Evolutionary conservation across 768 basidiomycete genomes (phyloP).

Genomic region (Lactarius tabidus): DNA sequence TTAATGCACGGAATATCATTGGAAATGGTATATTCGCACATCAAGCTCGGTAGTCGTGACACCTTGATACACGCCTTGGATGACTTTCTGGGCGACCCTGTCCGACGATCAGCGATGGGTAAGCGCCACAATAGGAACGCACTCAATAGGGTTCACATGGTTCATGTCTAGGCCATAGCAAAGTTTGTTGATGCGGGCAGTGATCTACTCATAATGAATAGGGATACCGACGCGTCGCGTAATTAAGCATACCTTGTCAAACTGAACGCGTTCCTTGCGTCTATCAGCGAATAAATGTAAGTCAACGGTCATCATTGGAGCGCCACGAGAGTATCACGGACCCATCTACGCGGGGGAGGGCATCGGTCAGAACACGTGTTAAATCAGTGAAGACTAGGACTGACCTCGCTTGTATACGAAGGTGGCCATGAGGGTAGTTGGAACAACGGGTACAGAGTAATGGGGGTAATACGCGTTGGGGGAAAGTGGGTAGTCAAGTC

Average conservation of each 20-base stretch:
- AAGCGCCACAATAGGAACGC: constrained; percentile 29
- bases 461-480: neutral
- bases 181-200: constrained; percentile 80
- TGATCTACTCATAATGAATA: constrained; percentile 52
- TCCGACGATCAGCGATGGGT: neutral
- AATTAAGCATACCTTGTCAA: constrained; percentile 71
- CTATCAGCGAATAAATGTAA: constrained; percentile 35
- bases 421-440: constrained; percentile 30
- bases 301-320: constrained; percentile 14
- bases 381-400: constrained; percentile 24
- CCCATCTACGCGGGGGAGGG: constrained; percentile 41
- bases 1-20: neutral
- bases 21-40: constrained; percentile 43
- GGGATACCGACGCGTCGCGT: constrained; percentile 7
- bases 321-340: constrained; percentile 37
- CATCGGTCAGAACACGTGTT: constrained; percentile 15
- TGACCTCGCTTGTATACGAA: constrained; percentile 58
- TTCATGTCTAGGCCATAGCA: constrained; percentile 94
- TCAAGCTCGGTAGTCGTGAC: constrained; percentile 98
- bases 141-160: constrained; percentile 93
- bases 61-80: constrained; percentile 88
- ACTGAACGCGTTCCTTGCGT: constrained; percentile 89
- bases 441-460: neutral
- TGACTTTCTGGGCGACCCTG: constrained; percentile 89
- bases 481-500: constrained; percentile 2